phyloP scores from a whole-genome alignment of 257 asterid genomes.

The Echium plantagineum region DNA sequence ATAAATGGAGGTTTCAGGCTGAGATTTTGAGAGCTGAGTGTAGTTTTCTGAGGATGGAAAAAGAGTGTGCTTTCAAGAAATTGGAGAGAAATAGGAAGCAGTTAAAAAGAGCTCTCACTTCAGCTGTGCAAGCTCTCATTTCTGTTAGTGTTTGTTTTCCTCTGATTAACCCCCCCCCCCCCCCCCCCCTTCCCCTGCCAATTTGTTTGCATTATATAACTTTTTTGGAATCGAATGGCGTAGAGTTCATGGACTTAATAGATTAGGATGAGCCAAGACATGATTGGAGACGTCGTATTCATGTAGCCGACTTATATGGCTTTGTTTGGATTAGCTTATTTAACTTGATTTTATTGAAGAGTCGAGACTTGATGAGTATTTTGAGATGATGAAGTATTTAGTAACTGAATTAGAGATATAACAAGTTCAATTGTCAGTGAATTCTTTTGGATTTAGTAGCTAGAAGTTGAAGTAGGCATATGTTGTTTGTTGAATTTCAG shows the following conservation, averaged over 20 bases:
- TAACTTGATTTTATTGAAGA: not conserved
- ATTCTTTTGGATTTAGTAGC: too few species aligned
- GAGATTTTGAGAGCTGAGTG: slow-evolving; percentile 87
- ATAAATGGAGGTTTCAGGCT: slow-evolving; percentile 76
- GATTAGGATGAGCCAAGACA: too few species aligned
- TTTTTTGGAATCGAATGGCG: not conserved
- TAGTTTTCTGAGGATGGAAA: slow-evolving; percentile 59
- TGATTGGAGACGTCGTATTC: too few species aligned
- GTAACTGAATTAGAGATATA: too few species aligned
- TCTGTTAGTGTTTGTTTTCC: slow-evolving; percentile 30
- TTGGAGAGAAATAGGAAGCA: slow-evolving; percentile 53
- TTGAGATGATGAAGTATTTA: not conserved
- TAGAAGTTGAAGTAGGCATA: too few species aligned
- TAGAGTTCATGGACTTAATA: too few species aligned
- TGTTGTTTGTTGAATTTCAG: too few species aligned
- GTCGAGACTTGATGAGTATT: not conserved
- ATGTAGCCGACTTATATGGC: too few species aligned
- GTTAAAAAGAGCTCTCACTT: slow-evolving; percentile 50
- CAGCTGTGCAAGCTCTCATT: slow-evolving; percentile 69
- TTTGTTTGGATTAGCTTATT: too few species aligned
- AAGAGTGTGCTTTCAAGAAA: slow-evolving; percentile 62
- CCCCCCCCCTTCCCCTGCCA: not conserved
- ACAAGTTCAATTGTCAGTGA: too few species aligned
- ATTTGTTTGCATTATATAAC: not conserved
- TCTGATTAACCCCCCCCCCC: not conserved